Percentiles rank a stretch among this genome's conserved stretches.
Conservation (phyloP, 345 rosid genomes). For the Draba incana region DNA sequence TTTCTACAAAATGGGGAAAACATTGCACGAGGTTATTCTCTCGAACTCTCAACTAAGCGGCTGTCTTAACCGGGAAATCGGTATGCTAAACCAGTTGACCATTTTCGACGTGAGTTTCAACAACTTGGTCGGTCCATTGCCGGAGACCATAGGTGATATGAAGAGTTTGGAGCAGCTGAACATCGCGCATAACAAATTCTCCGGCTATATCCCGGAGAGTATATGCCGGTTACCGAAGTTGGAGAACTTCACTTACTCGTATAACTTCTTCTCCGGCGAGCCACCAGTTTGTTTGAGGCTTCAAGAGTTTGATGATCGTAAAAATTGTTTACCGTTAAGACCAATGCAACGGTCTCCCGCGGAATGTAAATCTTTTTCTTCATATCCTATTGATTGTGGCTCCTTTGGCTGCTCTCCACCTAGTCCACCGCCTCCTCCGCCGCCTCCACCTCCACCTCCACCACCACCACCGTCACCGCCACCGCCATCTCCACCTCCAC, state of each 20-base stretch:
- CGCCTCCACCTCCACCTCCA: slow-evolving; percentile 10
- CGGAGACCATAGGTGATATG: slow-evolving; percentile 67
- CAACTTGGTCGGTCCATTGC: slow-evolving; percentile 67
- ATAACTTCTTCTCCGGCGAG: slow-evolving; percentile 65
- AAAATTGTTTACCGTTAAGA: slow-evolving; percentile 66
- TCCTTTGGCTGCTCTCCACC: slow-evolving; percentile 57
- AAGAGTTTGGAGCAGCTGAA: slow-evolving; percentile 80
- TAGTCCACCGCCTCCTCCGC: slow-evolving; percentile 35
- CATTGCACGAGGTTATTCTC: slow-evolving; percentile 58
- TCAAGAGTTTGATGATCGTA: slow-evolving; percentile 54
- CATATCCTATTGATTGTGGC: slow-evolving; percentile 56
- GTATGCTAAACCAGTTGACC: slow-evolving; percentile 51
- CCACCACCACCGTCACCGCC: slow-evolving; percentile 21
- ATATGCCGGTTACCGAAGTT: slow-evolving; percentile 66
- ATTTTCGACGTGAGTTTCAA: slow-evolving; percentile 79
- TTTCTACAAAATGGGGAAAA: slow-evolving; percentile 64
- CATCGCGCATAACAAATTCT: slow-evolving; percentile 62
- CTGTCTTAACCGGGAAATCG: slow-evolving; percentile 66
- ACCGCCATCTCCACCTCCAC: background rate
- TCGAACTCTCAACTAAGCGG: slow-evolving; percentile 61
- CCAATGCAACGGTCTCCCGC: slow-evolving; percentile 63
- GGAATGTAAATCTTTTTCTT: slow-evolving; percentile 64
- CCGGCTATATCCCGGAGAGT: slow-evolving; percentile 65
- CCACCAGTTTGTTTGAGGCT: slow-evolving; percentile 62
- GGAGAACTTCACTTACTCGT: slow-evolving; percentile 75